Conservation (phyloP, 1,284 basidiomycete genomes). For the Porodaedalea pini region DNA sequence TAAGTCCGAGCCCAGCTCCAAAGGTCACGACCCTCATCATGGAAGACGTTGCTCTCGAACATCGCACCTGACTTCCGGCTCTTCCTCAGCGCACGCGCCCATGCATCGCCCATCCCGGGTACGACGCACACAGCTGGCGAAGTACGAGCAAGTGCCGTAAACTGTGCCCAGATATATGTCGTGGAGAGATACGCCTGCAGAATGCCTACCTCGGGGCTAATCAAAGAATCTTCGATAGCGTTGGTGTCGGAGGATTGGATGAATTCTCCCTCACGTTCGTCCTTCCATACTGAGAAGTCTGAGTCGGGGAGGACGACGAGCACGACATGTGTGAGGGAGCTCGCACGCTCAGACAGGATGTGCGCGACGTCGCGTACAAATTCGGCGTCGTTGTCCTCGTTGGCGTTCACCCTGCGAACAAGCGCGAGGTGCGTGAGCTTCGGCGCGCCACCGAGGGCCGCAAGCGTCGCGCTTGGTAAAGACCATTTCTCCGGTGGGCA, state of each 20-base stretch:
- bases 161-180: slow-evolving; percentile 11
- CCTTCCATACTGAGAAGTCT: slow-evolving; percentile 4
- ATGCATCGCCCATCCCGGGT: slow-evolving; percentile 6
- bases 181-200: slow-evolving; percentile 10
- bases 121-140: slow-evolving; percentile 4
- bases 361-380: slow-evolving; percentile 35
- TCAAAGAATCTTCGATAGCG: neutral
- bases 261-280: no score
- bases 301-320: slow-evolving; percentile 11
- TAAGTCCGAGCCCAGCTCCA: slow-evolving; percentile 15
- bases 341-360: slow-evolving; percentile 27
- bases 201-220: neutral
- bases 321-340: slow-evolving; percentile 7
- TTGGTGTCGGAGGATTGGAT: neutral
- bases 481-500: slow-evolving; percentile 38
- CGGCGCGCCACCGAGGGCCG: slow-evolving; percentile 32
- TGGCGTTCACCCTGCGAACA: slow-evolving; percentile 38
- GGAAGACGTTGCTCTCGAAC: slow-evolving; percentile 11
- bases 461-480: slow-evolving; percentile 35
- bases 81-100: slow-evolving; percentile 7
- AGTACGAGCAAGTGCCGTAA: slow-evolving; percentile 1
- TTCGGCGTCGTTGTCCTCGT: slow-evolving; percentile 40
- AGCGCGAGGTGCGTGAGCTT: slow-evolving; percentile 41
- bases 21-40: slow-evolving; percentile 4
- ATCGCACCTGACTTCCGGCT: neutral